Evolutionary conservation across 495 filamentous ascomycete species (phyloP), one percentile per base, ranked within the genome.

Genomic region (Xeromyces bisporus): DNA sequence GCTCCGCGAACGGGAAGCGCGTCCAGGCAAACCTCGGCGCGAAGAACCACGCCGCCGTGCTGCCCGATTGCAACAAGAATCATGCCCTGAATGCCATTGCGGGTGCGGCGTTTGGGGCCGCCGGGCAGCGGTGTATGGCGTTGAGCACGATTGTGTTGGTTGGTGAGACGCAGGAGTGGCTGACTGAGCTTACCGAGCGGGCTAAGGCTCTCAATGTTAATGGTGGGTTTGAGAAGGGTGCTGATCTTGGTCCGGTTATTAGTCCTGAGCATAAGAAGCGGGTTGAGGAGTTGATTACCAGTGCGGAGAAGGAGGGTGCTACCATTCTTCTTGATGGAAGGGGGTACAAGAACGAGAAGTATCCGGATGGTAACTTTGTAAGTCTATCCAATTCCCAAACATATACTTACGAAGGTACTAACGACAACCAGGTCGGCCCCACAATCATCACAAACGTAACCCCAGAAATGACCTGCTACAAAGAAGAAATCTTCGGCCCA

Each of bases 1-100:
- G 71, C 12, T 91, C 85, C 6, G 86, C 86, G 40, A 86, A 94
- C 46, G 89, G 89, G 33, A 79, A 79, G 57, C 71, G 74, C 43
- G 86, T 94, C n/a, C 89, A 99, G 58, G 89, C 89, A 45, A 99
- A 99, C 55, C 60, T 99, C 32, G 89, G 89, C 14, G 89, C 89
- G 26, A 99, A 99, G 72, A 99, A 99, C 67, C 89, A 99, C 52
- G 87, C 86, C 15, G 80, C 83, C 18, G 75, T 99, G 14, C 69
- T 96, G 38, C 89, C 91, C 1, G 89, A 99, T 62, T 81, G 77
- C 60, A 93, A 94, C 64, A 94, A 93, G 72, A 93, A 96, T 59
- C 86, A 93, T 17, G 77, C 91, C 36, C 58, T 99, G 34, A 94
- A 94, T 51, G 80, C 86, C 10, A 84, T 99, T 47, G 73, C 82